Evolutionary conservation across 2,329 filamentous ascomycete species (phyloP).

Genomic region (Penicillium rolfsii): DNA sequence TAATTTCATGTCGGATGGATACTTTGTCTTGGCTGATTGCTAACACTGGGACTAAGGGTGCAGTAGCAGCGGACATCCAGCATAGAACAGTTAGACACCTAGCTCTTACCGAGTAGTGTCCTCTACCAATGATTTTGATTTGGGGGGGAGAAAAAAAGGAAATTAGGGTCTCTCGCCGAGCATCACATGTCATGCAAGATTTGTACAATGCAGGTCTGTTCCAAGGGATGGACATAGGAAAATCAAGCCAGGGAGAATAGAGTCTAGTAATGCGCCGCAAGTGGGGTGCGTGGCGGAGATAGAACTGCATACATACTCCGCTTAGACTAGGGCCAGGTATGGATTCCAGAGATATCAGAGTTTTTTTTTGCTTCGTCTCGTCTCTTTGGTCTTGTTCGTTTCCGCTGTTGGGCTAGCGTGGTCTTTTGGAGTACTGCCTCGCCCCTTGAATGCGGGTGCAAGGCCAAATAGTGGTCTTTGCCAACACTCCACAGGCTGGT

Average conservation of each 20-base stretch:
- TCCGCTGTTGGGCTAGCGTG: conserved; percentile 4
- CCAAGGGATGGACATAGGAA: background rate
- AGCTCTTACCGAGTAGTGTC: background rate
- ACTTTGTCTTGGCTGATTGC: background rate
- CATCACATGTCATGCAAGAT: conserved; percentile 10
- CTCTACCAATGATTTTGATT: background rate
- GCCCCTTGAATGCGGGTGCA: background rate
- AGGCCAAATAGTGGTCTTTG: background rate
- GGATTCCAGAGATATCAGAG: background rate
- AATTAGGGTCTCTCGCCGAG: background rate
- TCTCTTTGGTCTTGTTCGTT: background rate
- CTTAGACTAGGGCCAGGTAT: no score
- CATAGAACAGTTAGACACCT: background rate
- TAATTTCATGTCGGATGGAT: background rate
- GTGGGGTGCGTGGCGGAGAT: background rate
- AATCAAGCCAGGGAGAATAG: background rate
- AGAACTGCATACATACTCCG: background rate
- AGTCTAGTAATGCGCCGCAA: background rate
- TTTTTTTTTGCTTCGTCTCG: background rate
- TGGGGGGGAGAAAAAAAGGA: background rate
- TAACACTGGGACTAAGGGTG: background rate
- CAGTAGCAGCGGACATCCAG: background rate
- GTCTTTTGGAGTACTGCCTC: background rate
- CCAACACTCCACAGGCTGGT: background rate
- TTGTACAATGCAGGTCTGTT: background rate